Evolutionary conservation across 257 asterid genomes (phyloP).

Genomic region (Solanum medicagineum): DNA sequence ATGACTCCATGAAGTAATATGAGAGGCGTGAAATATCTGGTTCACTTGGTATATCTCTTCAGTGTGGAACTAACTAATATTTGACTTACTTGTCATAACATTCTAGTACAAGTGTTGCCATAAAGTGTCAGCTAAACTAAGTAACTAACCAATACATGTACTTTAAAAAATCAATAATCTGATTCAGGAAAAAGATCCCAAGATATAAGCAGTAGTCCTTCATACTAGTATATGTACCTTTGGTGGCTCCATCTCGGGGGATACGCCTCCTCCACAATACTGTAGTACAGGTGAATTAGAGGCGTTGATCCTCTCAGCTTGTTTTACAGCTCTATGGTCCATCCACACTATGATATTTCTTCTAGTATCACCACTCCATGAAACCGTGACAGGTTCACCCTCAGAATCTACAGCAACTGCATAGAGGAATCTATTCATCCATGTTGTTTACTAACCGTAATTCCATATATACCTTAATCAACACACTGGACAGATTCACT

Average conservation of each 20-base stretch:
- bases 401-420: conserved; percentile 93
- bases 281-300: conserved; percentile 81
- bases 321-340: conserved; percentile 98
- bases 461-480: background rate
- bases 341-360: conserved; percentile 95
- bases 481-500: background rate
- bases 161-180: background rate
- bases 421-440: conserved; percentile 23
- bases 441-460: background rate
- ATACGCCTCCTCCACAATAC: conserved; percentile 94
- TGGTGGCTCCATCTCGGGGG: conserved; percentile 96
- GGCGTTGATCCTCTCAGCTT: conserved; percentile 80
- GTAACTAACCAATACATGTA: background rate
- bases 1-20: background rate
- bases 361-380: conserved; percentile 82
- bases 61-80: background rate
- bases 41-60: background rate
- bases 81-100: background rate
- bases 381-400: conserved; percentile 93
- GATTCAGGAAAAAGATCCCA: background rate
- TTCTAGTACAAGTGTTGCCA: background rate
- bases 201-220: background rate
- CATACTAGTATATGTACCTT: conserved; percentile 39
- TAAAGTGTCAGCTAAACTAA: background rate
- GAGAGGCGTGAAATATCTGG: background rate